A percentile compares a stretch with the other conserved stretches of the same genome.
Conservation (phyloP, 495 filamentous ascomycete genomes). For the Parathielavia appendiculata region DNA sequence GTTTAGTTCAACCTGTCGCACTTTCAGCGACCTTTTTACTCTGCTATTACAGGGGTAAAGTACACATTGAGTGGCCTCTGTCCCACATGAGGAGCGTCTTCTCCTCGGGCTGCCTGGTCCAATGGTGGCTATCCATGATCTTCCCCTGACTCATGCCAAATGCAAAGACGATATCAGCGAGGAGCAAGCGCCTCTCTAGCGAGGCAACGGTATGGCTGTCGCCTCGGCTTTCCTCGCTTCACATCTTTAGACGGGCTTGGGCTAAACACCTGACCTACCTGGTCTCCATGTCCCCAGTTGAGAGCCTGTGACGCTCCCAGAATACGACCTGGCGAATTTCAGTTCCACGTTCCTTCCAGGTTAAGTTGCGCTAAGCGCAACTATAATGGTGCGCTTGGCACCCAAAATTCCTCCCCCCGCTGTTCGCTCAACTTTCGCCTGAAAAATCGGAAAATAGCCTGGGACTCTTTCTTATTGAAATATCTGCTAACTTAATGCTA, state of each 20-base stretch:
- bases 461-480: no score
- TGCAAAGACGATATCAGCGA: constrained; percentile 37
- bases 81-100: constrained; percentile 35
- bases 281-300: constrained; percentile 35
- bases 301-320: constrained; percentile 39
- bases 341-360: no score
- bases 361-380: constrained; percentile 19
- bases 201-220: constrained; percentile 31
- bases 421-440: no score
- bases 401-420: no score
- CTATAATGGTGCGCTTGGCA: no score
- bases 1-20: neutral
- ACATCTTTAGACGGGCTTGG: no score
- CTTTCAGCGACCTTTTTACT: neutral
- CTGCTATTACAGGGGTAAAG: constrained; percentile 22
- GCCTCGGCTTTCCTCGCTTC: neutral
- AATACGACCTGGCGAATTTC: constrained; percentile 25
- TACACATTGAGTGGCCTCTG: constrained; percentile 29
- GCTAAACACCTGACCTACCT: constrained; percentile 31
- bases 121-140: constrained; percentile 20
- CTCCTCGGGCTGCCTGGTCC: constrained; percentile 31
- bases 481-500: no score
- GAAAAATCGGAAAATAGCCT: no score
- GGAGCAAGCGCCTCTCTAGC: constrained; percentile 41
- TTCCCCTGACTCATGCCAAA: constrained; percentile 34